Conservation (phyloP, 768 basidiomycete genomes). For the Tephrocybe sp. region DNA sequence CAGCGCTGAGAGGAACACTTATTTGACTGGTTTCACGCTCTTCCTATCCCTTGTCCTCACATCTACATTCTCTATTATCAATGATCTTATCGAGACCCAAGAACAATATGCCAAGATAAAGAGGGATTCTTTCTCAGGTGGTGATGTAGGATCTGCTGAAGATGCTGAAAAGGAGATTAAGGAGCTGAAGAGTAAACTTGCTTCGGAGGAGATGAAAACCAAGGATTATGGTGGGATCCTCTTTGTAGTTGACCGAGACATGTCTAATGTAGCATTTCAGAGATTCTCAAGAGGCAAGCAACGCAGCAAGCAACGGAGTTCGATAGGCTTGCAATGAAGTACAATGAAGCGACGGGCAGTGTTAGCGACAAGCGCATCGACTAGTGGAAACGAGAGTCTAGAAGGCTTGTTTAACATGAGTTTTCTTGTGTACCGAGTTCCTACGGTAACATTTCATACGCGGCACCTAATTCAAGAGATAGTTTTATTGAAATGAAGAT, state of each 20-base stretch:
- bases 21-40: slow-evolving; percentile 89
- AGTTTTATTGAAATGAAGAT: too few species aligned
- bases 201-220: slow-evolving; percentile 51
- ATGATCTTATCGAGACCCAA: slow-evolving; percentile 88
- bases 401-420: too few species aligned
- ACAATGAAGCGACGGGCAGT: slow-evolving; percentile 65
- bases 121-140: slow-evolving; percentile 37
- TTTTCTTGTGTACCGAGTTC: not conserved
- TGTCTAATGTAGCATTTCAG: slow-evolving; percentile 30
- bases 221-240: slow-evolving; percentile 56
- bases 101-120: slow-evolving; percentile 86
- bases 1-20: slow-evolving; percentile 87
- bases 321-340: slow-evolving; percentile 76
- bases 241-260: not conserved
- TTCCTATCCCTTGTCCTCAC: slow-evolving; percentile 96
- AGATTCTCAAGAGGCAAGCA: slow-evolving; percentile 81
- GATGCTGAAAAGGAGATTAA: slow-evolving; percentile 57
- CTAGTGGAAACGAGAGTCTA: slow-evolving; percentile 23
- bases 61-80: slow-evolving; percentile 87
- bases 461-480: too few species aligned
- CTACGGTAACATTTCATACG: not conserved
- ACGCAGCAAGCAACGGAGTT: slow-evolving; percentile 76
- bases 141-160: slow-evolving; percentile 19
- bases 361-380: slow-evolving; percentile 62
- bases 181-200: slow-evolving; percentile 67